Evolutionary conservation across 257 asterid genomes (phyloP).

Genomic region (Jasminum sambac): DNA sequence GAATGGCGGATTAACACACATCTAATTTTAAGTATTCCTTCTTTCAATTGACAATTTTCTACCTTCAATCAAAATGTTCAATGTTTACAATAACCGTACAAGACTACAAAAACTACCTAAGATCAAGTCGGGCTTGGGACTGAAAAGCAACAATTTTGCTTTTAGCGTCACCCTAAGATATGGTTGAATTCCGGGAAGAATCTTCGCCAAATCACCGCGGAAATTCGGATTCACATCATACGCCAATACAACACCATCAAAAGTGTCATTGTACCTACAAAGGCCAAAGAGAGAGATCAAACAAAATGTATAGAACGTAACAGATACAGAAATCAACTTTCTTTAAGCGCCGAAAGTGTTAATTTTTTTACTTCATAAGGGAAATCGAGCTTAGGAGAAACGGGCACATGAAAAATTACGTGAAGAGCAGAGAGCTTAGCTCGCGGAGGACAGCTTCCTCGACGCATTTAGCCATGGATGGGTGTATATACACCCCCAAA

Average conservation of each 20-base stretch:
- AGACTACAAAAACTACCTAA: slow-evolving; percentile 44
- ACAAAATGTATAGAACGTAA: not conserved
- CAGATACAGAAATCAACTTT: not conserved
- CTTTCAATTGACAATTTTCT: not conserved
- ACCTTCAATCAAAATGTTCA: not conserved
- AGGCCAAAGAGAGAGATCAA: not conserved
- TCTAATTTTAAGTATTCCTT: not conserved
- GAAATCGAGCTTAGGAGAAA: not conserved
- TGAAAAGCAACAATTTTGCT: slow-evolving; percentile 61
- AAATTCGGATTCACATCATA: slow-evolving; percentile 54
- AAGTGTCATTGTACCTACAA: slow-evolving; percentile 62
- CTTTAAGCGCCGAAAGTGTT: not conserved
- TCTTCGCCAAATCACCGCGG: slow-evolving; percentile 46
- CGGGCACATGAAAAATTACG: slow-evolving; percentile 33
- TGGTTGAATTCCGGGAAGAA: slow-evolving; percentile 70
- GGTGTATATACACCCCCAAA: slow-evolving; percentile 58
- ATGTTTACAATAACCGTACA: not conserved
- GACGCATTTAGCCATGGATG: slow-evolving; percentile 53
- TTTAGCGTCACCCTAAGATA: slow-evolving; percentile 56
- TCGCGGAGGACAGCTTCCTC: slow-evolving; percentile 55
- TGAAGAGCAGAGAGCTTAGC: slow-evolving; percentile 73
- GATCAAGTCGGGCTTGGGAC: slow-evolving; percentile 67
- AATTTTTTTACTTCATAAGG: not conserved
- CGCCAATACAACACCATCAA: slow-evolving; percentile 85
- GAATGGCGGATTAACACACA: not conserved